Evolutionary conservation across 2,329 filamentous ascomycete genomes (phyloP).

Genomic region (Helicocarpus griseus): DNA sequence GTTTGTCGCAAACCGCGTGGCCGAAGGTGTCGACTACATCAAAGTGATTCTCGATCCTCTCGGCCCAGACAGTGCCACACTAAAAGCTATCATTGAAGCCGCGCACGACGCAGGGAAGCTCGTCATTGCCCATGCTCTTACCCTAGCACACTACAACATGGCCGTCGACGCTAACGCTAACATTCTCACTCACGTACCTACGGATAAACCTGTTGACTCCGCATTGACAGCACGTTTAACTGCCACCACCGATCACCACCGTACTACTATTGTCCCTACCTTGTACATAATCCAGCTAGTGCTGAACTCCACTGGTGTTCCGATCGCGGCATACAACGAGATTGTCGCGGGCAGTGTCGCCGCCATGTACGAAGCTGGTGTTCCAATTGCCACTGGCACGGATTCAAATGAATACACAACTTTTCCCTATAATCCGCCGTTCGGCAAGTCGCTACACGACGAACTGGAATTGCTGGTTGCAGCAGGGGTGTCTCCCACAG

Average conservation of each 20-base stretch:
- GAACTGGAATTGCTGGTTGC: background rate
- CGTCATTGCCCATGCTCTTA: conserved; percentile 8
- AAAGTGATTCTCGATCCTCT: conserved; percentile 14
- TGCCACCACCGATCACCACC: background rate
- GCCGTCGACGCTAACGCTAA: background rate
- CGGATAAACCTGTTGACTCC: background rate
- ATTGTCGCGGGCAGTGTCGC: background rate
- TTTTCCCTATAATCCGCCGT: background rate
- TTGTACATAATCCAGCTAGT: background rate
- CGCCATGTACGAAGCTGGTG: background rate
- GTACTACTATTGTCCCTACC: background rate
- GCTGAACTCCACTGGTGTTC: background rate
- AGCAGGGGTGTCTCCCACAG: background rate
- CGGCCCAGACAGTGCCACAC: conserved; percentile 11
- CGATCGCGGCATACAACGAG: background rate
- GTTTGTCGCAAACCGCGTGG: conserved; percentile 11
- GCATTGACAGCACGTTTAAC: background rate
- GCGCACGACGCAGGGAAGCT: conserved; percentile 10
- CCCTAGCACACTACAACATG: background rate
- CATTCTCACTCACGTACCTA: background rate
- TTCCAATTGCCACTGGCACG: background rate
- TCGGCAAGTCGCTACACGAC: background rate
- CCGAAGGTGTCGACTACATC: conserved; percentile 14
- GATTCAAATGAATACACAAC: background rate
- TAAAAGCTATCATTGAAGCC: conserved; percentile 10